Evolutionary conservation across 768 basidiomycete genomes (phyloP).

Genomic region (Erythrobasidium yunnanense): DNA sequence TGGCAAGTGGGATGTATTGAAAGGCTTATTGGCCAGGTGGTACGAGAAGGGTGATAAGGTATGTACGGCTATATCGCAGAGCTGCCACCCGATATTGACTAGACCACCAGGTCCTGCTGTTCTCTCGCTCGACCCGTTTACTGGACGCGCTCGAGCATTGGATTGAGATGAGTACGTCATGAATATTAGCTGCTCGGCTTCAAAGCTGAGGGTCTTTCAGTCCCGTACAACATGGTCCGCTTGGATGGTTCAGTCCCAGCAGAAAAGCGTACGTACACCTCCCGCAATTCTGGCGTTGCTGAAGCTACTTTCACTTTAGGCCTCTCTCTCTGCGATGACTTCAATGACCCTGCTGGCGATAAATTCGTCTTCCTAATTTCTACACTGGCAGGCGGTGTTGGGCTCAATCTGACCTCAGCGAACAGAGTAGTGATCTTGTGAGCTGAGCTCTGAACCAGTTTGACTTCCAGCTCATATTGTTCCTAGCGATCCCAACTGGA

Average conservation of each 20-base stretch:
- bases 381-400: slow-evolving; percentile 81
- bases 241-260: slow-evolving; percentile 66
- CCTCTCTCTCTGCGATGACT: slow-evolving; percentile 48
- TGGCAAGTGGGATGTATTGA: slow-evolving; percentile 74
- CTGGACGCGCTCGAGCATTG: slow-evolving; percentile 28
- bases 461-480: background rate
- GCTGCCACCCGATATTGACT: no score
- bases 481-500: slow-evolving; percentile 27
- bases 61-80: no score
- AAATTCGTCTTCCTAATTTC: slow-evolving; percentile 78
- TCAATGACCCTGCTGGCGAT: slow-evolving; percentile 55
- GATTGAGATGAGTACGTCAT: slow-evolving; percentile 25
- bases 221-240: slow-evolving; percentile 33
- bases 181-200: background rate
- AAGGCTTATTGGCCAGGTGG: slow-evolving; percentile 58
- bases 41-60: slow-evolving; percentile 57
- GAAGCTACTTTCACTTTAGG: background rate
- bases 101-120: no score
- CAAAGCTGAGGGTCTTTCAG: background rate
- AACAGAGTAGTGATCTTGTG: slow-evolving; percentile 91
- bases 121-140: slow-evolving; percentile 22
- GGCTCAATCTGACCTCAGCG: slow-evolving; percentile 77
- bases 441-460: slow-evolving; percentile 41
- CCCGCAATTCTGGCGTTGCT: no score
- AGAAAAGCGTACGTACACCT: slow-evolving; percentile 52